Percentiles rank a stretch among this genome's conserved stretches.
These are phyloP conservation scores for Hygrophorus russula DNA, from an alignment of 768 basidiomycete genomes.

Conservation along the genomic window DNA sequence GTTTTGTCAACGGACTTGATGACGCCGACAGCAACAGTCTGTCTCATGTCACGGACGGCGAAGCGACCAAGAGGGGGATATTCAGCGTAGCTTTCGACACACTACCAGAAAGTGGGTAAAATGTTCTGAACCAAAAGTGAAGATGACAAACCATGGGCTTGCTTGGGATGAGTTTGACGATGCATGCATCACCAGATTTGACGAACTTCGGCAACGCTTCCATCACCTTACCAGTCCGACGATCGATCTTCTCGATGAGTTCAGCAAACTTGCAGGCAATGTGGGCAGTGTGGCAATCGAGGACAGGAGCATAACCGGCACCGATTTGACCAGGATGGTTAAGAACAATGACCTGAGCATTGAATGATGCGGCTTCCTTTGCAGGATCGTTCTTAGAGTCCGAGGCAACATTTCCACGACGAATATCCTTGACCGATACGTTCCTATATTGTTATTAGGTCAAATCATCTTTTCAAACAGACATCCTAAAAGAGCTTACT, in stretches of 20 bases:
- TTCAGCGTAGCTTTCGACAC: slow-evolving; percentile 87
- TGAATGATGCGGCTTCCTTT: slow-evolving; percentile 98
- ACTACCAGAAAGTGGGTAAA: slow-evolving; percentile 14
- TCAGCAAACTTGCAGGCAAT: slow-evolving; percentile 99
- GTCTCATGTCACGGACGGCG: slow-evolving; percentile 99
- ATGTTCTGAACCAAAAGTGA: not conserved
- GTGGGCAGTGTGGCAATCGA: slow-evolving; percentile 99
- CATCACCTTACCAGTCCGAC: slow-evolving; percentile 90
- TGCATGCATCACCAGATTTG: slow-evolving; percentile 99
- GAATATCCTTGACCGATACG: slow-evolving; percentile 99
- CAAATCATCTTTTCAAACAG: slow-evolving; percentile 1
- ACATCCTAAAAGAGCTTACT: slow-evolving; percentile 34
- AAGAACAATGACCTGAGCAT: slow-evolving; percentile 99
- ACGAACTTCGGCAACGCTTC: slow-evolving; percentile 91
- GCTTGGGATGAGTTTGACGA: slow-evolving; percentile 92
- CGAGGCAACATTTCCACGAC: slow-evolving; percentile 98
- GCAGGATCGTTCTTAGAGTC: slow-evolving; percentile 99
- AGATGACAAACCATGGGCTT: slow-evolving; percentile 69
- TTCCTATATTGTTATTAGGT: slow-evolving; percentile 43
- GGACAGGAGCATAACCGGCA: slow-evolving; percentile 96
- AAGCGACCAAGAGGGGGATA: slow-evolving; percentile 99
- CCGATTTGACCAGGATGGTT: slow-evolving; percentile 99
- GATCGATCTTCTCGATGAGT: slow-evolving; percentile 98
- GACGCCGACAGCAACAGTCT: slow-evolving; percentile 97
- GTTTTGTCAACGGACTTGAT: slow-evolving; percentile 98